Percentiles rank a stretch among this genome's conserved stretches.
Evolutionary conservation across 2,329 filamentous ascomycete species (phyloP).

Genomic region (Aspergillus sp.): DNA sequence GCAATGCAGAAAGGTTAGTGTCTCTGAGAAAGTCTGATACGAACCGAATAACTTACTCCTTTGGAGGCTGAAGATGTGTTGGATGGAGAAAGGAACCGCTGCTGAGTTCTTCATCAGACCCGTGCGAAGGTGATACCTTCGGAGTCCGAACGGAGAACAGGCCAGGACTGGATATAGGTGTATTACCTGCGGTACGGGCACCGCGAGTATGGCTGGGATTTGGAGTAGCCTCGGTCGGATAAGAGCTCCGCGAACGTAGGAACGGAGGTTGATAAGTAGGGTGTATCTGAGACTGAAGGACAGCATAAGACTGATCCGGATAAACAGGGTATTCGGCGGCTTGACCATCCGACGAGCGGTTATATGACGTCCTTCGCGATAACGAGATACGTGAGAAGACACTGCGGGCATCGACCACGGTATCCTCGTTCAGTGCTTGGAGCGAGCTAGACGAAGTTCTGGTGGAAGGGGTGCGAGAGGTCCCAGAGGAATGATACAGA

Average conservation of each 20-base stretch:
- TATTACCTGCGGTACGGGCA: slow-evolving; percentile 47
- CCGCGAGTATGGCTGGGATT: slow-evolving; percentile 25
- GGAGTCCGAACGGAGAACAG: slow-evolving; percentile 42
- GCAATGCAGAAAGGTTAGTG: slow-evolving; percentile 2
- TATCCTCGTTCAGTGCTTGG: slow-evolving; percentile 41
- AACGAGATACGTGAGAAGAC: slow-evolving; percentile 23
- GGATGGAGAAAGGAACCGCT: slow-evolving; percentile 68
- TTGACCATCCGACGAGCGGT: slow-evolving; percentile 25
- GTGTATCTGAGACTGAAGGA: slow-evolving; percentile 45
- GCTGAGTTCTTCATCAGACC: slow-evolving; percentile 37
- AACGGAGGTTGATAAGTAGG: slow-evolving; percentile 41
- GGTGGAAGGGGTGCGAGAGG: slow-evolving; percentile 37
- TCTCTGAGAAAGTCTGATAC: neutral
- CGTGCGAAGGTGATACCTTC: slow-evolving; percentile 32
- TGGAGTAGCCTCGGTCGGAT: slow-evolving; percentile 32
- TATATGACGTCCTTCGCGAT: slow-evolving; percentile 27
- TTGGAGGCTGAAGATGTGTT: slow-evolving; percentile 69
- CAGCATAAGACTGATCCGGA: slow-evolving; percentile 50
- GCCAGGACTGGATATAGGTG: slow-evolving; percentile 48
- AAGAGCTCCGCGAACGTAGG: slow-evolving; percentile 45
- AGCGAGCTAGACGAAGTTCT: slow-evolving; percentile 46
- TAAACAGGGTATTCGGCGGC: slow-evolving; percentile 44
- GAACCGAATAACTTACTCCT: slow-evolving; percentile 61
- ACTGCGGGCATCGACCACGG: slow-evolving; percentile 33
- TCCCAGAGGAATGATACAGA: slow-evolving; percentile 35